Base-by-base conservation (phyloP, 306 rosid species). In the Cicer yamashitae region DNA sequence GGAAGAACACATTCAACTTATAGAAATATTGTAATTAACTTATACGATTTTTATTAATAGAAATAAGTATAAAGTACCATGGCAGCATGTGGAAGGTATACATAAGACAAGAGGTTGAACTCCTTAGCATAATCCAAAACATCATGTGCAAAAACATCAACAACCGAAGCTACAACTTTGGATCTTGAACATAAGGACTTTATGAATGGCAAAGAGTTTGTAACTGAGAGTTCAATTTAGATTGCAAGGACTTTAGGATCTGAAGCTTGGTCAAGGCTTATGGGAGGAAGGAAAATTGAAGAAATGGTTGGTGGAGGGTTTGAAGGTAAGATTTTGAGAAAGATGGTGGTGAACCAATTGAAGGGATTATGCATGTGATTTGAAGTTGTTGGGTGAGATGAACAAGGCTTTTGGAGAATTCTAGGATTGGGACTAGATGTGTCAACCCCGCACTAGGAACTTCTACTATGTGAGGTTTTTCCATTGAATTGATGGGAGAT, bases 81-180 rank as follows among this genome's bases (percentile, higher is more conserved):
- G 43, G 83, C 83, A 8, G 86, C 30, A 10, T 46, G 75, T 5
- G 86, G 83, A 15, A 74, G 81, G 57, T 77, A 83, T 14, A 83
- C 38, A 14, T 67, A 83, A 15, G 81, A 75, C 15, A 41, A 25
- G 39, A 79, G 56, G 17, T 83, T 79, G n/a, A 74, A 25, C 65
- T 83, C 86, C 14, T 1, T 70, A 0, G 81, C 81, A 15, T 70
- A 59, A 43, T 74, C 81, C 5, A 79, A 78, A 83, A 45, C 50
- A 46, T 83, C 22, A 20, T 1, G 22, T 20, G 22, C 22, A 20
- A 20, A 20, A 20, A 20, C 22, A 20, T 20, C 22, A 7, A 69
- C 81, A 75, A 83, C 67, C 52, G 79, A 43, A 58, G 86, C 86
- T 0, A 46, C 81, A 20, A 83, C 47, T 2, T 46, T 17, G 0